Conservation (phyloP, 169 alveolate species). For the Plasmodium ovale region DNA sequence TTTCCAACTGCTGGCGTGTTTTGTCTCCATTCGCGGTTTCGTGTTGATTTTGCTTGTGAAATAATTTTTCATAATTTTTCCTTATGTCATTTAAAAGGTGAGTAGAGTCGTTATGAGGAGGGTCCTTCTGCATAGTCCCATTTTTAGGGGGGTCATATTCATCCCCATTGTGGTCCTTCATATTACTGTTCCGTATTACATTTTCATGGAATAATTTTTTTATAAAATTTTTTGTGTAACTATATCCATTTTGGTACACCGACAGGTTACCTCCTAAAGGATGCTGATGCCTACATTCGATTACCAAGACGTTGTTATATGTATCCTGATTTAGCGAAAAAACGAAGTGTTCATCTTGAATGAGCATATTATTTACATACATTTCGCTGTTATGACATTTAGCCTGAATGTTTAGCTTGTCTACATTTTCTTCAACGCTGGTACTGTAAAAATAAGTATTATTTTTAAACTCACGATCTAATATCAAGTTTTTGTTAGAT, state of each 20-base stretch:
- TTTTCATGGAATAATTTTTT: too few species aligned
- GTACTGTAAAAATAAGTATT: slow-evolving; percentile 17
- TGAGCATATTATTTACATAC: slow-evolving; percentile 12
- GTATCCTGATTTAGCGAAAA: slow-evolving; percentile 8
- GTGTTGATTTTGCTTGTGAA: not conserved
- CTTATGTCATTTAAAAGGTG: not conserved
- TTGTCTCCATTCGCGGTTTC: not conserved
- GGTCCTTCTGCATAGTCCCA: too few species aligned
- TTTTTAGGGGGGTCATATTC: too few species aligned
- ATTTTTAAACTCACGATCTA: slow-evolving; percentile 17
- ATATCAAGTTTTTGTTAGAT: not conserved
- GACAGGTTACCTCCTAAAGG: not conserved
- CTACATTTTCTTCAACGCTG: slow-evolving; percentile 1
- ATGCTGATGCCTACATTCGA: slow-evolving; percentile 34
- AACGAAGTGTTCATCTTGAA: slow-evolving; percentile 3
- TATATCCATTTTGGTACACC: not conserved
- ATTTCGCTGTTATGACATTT: slow-evolving; percentile 18
- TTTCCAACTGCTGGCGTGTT: not conserved
- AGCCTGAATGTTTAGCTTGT: slow-evolving; percentile 9
- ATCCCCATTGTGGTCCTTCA: too few species aligned
- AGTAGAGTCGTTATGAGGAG: too few species aligned
- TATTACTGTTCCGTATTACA: too few species aligned
- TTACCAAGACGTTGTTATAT: slow-evolving; percentile 22
- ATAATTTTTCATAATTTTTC: not conserved
- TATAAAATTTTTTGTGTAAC: slow-evolving; percentile 9